A percentile compares a stretch with the other conserved stretches of the same genome.
Evolutionary conservation across 2,329 filamentous ascomycete genomes (phyloP).

Genomic region (Colletotrichum liaoningense): DNA sequence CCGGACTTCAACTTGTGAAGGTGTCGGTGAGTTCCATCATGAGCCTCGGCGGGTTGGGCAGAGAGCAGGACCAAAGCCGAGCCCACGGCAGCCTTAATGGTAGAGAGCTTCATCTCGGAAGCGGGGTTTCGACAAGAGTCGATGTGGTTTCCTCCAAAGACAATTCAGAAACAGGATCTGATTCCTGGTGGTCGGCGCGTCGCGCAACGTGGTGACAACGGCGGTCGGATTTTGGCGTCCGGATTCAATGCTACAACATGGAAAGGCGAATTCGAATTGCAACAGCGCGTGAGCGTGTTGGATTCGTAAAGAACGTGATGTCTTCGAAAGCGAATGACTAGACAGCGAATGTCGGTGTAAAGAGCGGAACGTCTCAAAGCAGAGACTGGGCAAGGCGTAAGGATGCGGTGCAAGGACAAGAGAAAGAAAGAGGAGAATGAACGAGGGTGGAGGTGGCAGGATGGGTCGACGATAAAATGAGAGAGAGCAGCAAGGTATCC

Average conservation of each 20-base stretch:
- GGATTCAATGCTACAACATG: slow-evolving; percentile 32
- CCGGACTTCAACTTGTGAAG: slow-evolving; percentile 35
- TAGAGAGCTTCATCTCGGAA: slow-evolving; percentile 64
- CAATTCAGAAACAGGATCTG: background rate
- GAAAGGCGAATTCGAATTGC: slow-evolving; percentile 16
- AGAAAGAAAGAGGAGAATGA: slow-evolving; percentile 31
- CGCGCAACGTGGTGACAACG: slow-evolving; percentile 20
- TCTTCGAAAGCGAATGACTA: slow-evolving; percentile 14
- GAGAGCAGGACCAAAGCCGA: slow-evolving; percentile 61
- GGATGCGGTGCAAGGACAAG: slow-evolving; percentile 35
- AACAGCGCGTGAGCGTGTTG: slow-evolving; percentile 20
- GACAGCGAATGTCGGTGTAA: slow-evolving; percentile 35
- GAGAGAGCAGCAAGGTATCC: slow-evolving; percentile 15
- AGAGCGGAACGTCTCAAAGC: slow-evolving; percentile 34
- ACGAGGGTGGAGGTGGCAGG: slow-evolving; percentile 28
- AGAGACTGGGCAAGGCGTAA: slow-evolving; percentile 34
- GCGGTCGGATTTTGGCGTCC: slow-evolving; percentile 15
- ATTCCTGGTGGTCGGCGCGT: slow-evolving; percentile 19
- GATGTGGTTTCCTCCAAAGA: slow-evolving; percentile 14
- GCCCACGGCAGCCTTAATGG: slow-evolving; percentile 61
- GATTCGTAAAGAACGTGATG: slow-evolving; percentile 30
- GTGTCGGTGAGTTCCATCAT: slow-evolving; percentile 55
- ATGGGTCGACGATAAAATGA: slow-evolving; percentile 37
- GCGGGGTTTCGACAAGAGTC: slow-evolving; percentile 33
- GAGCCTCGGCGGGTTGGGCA: slow-evolving; percentile 50